Evolutionary conservation across 192 early-diverging fungal species (phyloP), one percentile per base, ranked within the genome.

Genomic region (Coemansia sp.): DNA sequence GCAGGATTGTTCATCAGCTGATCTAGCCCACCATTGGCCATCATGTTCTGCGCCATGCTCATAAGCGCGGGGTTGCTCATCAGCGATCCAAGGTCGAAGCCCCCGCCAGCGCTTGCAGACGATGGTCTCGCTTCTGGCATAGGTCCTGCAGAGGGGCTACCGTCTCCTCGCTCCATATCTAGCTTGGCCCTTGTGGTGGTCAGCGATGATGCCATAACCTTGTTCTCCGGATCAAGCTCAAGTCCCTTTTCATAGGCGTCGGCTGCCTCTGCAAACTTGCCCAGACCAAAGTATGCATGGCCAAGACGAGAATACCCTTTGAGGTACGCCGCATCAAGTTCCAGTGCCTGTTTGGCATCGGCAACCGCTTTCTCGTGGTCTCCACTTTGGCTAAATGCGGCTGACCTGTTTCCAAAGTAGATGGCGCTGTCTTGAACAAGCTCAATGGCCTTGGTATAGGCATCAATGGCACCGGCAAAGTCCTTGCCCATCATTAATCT

Each of bases 351-450:
- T 69, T 89, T 88, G 42, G 95, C 90, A 75, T 99, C 98, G 19
- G 85, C 86, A 17, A 98, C 90, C 3, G 98, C 95, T 61, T 90
- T 87, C 17, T 90, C 86, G 79, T 95, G 93, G 66, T 97, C 87
- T 48, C 89, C 90, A 65, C 86, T 86, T 84, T 97, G 95, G 71
- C 89, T 93, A 81, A 96, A 90, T 2, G 98, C 96, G 40, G 98
- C 98, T 41, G 98, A 95, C 90, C 96, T 86, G 88, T 99, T 99
- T 14, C 93, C 90, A 71, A 92, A 98, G 85, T 93, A 99, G n/a
- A 99, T 92, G 25, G 96, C 94, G 69, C 94, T 95, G 63, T 85
- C 85, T 12, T 70, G 61, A 69, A 96, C 90, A 20, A 95, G 77
- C 44, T 77, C 89, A 69, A 99, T 98, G 50, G 98, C 98, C 75